Percentiles rank a stretch among this genome's conserved stretches.
phyloP scores from a whole-genome alignment of 2,329 filamentous ascomycete species.

The Claviceps sp. region DNA sequence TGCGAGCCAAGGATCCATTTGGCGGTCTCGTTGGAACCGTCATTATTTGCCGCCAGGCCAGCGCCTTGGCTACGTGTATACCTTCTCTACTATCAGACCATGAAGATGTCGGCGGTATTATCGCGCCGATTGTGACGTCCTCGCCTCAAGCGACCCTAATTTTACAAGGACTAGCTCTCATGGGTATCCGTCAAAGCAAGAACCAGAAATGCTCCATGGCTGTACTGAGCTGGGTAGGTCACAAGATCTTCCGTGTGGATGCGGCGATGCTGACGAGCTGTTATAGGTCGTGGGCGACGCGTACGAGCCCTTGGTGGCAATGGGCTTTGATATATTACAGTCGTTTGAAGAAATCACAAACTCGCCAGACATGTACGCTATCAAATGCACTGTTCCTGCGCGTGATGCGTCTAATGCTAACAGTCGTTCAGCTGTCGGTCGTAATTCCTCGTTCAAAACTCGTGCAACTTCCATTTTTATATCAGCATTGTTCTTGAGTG shows the following conservation, averaged over 20 bases:
- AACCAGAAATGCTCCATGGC: constrained; percentile 60
- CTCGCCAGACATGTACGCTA: constrained; percentile 39
- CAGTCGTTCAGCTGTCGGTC: background rate
- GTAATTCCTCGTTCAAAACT: background rate
- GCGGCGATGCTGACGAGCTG: constrained; percentile 8
- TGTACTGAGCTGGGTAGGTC: constrained; percentile 66
- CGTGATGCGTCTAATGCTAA: background rate
- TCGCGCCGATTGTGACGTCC: constrained; percentile 63
- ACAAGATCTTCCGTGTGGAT: background rate
- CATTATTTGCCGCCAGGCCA: constrained; percentile 62
- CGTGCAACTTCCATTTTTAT: background rate
- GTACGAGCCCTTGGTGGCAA: constrained; percentile 58
- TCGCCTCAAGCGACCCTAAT: constrained; percentile 56
- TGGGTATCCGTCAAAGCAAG: constrained; percentile 75
- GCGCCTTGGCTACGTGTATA: constrained; percentile 54
- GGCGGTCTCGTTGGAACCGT: constrained; percentile 64
- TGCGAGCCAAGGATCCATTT: constrained; percentile 60
- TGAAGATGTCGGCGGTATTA: constrained; percentile 57
- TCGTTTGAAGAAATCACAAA: constrained; percentile 70
- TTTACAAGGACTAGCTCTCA: constrained; percentile 61
- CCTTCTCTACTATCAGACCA: constrained; percentile 51
- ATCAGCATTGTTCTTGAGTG: too few relatives aligned
- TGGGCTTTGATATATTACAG: constrained; percentile 71
- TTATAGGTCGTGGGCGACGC: constrained; percentile 55
- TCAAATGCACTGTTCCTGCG: background rate